Conservation (phyloP, 2,329 filamentous ascomycete species). For the Sporothrix luriei region DNA sequence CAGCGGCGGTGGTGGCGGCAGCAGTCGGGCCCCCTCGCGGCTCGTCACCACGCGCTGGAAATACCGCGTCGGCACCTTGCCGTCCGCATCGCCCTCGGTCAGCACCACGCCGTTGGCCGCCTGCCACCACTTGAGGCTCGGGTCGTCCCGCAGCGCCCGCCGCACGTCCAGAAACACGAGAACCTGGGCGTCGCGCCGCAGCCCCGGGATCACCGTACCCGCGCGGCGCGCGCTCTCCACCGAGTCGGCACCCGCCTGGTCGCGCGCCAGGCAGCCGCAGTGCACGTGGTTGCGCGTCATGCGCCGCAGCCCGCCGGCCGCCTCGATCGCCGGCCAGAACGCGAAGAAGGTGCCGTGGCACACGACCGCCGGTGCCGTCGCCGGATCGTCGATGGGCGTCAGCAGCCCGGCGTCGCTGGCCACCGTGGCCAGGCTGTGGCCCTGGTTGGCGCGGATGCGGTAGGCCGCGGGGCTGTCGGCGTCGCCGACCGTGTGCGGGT, state of each 20-base stretch:
- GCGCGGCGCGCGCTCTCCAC: not conserved
- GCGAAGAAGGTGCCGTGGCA: conserved; percentile 89
- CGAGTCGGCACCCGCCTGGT: not conserved
- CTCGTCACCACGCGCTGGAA: conserved; percentile 72
- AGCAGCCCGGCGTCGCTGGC: conserved; percentile 69
- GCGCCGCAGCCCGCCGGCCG: conserved; percentile 72
- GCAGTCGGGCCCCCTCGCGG: conserved; percentile 47
- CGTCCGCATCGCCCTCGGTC: conserved; percentile 62
- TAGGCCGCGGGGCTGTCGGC: conserved; percentile 64
- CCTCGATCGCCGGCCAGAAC: conserved; percentile 74
- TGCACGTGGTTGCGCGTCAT: conserved; percentile 92
- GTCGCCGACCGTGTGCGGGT: conserved; percentile 35
- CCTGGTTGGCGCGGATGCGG: conserved; percentile 93
- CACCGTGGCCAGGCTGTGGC: conserved; percentile 74
- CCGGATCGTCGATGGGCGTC: conserved; percentile 63
- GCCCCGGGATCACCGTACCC: conserved; percentile 63
- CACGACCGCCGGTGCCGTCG: conserved; percentile 65
- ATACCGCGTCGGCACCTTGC: conserved; percentile 65
- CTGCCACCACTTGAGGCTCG: conserved; percentile 69
- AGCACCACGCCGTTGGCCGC: conserved; percentile 79
- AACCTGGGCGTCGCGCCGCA: conserved; percentile 75
- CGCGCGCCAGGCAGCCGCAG: conserved; percentile 58
- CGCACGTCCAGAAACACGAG: conserved; percentile 75
- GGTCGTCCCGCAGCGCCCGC: conserved; percentile 61
- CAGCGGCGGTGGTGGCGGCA: not conserved